phyloP scores from a whole-genome alignment of 352 stramenopile species.

The Phytophthora lateralis region DNA sequence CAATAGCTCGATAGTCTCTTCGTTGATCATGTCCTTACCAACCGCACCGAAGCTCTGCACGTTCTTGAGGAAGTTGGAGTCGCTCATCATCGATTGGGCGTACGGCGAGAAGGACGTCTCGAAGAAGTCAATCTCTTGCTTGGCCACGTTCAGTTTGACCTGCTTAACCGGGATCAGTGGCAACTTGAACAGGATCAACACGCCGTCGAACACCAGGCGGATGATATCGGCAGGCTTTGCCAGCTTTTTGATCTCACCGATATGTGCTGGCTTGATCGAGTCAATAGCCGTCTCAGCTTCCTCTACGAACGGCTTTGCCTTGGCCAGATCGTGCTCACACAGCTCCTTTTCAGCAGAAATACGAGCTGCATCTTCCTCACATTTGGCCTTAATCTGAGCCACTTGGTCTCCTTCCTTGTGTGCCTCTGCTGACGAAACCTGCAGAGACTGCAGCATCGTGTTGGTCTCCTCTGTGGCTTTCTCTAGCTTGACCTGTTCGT shows the following conservation, averaged over 20 bases:
- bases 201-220: conserved; percentile 97
- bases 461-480: conserved; percentile 97
- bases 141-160: conserved; percentile 95
- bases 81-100: conserved; percentile 95
- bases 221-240: conserved; percentile 98
- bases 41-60: conserved; percentile 95
- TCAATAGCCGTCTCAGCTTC: conserved; percentile 97
- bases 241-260: conserved; percentile 98
- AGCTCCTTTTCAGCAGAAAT: conserved; percentile 96
- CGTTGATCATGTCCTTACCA: conserved; percentile 98
- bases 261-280: conserved; percentile 97
- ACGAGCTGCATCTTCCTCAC: conserved; percentile 94
- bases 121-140: conserved; percentile 97
- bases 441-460: conserved; percentile 96
- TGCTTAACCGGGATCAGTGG: conserved; percentile 92
- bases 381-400: conserved; percentile 96
- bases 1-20: conserved; percentile 99
- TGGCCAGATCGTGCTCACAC: conserved; percentile 96
- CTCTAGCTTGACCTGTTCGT: conserved; percentile 97
- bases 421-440: conserved; percentile 95
- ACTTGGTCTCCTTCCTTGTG: conserved; percentile 98
- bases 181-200: conserved; percentile 97
- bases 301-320: conserved; percentile 97
- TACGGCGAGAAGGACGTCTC: conserved; percentile 97
- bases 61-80: conserved; percentile 97